Evolutionary conservation across 2,329 filamentous ascomycete species (phyloP), one percentile per base, ranked within the genome.

Genomic region (Colletotrichum ledebouriae): DNA sequence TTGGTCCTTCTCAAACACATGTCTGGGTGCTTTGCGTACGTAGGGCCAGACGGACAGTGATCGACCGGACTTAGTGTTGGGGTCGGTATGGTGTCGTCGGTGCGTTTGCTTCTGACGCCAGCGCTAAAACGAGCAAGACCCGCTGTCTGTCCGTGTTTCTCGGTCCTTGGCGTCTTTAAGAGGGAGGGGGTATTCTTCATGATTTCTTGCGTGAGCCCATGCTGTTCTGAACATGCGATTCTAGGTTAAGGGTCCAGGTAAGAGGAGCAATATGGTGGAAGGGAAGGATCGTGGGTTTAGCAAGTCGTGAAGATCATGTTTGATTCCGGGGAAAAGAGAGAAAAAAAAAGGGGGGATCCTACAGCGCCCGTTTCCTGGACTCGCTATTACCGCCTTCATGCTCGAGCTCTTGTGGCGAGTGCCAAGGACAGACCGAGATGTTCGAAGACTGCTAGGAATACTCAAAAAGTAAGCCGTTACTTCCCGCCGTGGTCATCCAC

Each of bases 121-220:
- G 44, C 59, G 20, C 59, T 63, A 63, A 47, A 53, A 52, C 25
- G 47, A 22, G 44, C 25, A 41, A 25, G 29, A 53, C 37, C 59
- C 52, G 44, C 63, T 63, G 63, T 63, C 63, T 33, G 59, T 52
- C 63, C 63, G 52, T 63, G 59, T 63, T 42, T 57, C 44, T 58
- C 52, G 63, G 63, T 22, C 15, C 47, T 47, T 55, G 63, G 63
- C 20, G 39, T 41, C 37, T 9, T 34, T 29, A 25, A n/a, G 15
- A 5, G 17, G 6, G 10, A 11, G 22, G 7, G 20, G 6, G 34
- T 20, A 50, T 7, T n/a, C 25, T 34, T 2, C 25, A 7, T 37
- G 20, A 6, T 25, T 9, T 41, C 25, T 50, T 34, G 15, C 22
- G 34, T 12, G 22, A 33, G 39, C 7, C 29, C 25, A 52, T 39